A percentile compares a stretch with the other conserved stretches of the same genome.
These are phyloP conservation scores for Fraxinus greggii DNA, from an alignment of 305 asterid genomes.

Conservation along the genomic window DNA sequence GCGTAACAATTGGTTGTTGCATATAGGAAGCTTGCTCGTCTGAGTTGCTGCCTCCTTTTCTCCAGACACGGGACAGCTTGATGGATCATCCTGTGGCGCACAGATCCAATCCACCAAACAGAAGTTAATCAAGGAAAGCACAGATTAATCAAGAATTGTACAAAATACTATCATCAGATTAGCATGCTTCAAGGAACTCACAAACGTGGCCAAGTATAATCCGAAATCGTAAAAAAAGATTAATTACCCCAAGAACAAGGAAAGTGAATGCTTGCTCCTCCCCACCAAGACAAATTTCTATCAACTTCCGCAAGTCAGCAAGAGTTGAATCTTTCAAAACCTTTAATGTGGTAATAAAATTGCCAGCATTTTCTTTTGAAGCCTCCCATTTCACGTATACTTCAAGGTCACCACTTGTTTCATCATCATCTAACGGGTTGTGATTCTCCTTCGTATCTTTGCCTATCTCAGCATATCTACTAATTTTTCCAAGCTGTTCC, in stretches of 20 bases:
- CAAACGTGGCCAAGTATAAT: neutral
- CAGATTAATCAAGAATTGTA: neutral
- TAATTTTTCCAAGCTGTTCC: conserved; percentile 11
- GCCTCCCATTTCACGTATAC: conserved; percentile 81
- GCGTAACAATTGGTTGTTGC: conserved; percentile 45
- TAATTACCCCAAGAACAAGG: conserved; percentile 63
- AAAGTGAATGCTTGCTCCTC: conserved; percentile 62
- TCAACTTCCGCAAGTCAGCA: conserved; percentile 73
- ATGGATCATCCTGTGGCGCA: conserved; percentile 23
- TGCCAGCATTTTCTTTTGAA: conserved; percentile 68
- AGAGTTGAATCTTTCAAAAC: conserved; percentile 62
- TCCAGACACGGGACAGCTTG: conserved; percentile 64
- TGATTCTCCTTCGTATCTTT: conserved; percentile 42
- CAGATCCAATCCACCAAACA: neutral
- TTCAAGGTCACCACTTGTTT: neutral
- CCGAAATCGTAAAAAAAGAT: neutral
- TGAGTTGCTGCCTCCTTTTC: conserved; percentile 52
- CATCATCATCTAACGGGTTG: conserved; percentile 26
- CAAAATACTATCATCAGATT: neutral
- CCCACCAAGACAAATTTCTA: conserved; percentile 61
- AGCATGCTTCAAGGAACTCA: neutral
- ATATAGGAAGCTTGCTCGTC: conserved; percentile 58
- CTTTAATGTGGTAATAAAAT: conserved; percentile 56
- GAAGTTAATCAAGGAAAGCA: neutral
- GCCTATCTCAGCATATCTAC: conserved; percentile 23